Percentiles rank a stretch among this genome's conserved stretches.
These are phyloP conservation scores for Kwoniella heveanensis DNA, from an alignment of 768 basidiomycete genomes.

Conservation along the genomic window DNA sequence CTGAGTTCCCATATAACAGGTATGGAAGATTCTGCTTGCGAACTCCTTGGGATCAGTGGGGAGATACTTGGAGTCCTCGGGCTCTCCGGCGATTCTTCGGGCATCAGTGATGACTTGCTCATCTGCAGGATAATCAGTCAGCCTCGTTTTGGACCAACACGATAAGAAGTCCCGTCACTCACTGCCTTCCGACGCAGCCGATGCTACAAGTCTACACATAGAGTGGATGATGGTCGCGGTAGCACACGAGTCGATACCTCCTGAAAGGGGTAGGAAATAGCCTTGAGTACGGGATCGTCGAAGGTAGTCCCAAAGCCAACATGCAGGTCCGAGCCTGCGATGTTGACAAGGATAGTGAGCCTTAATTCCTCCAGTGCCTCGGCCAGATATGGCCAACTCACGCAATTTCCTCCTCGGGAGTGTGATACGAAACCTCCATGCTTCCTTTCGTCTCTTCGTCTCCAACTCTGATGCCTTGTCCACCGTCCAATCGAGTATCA, in stretches of 20 bases:
- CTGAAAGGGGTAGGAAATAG: slow-evolving; percentile 92
- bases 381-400: slow-evolving; percentile 58
- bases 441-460: slow-evolving; percentile 61
- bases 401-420: slow-evolving; percentile 97
- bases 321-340: slow-evolving; percentile 91
- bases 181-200: slow-evolving; percentile 76
- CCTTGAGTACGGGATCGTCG: slow-evolving; percentile 89
- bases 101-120: slow-evolving; percentile 87
- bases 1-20: slow-evolving; percentile 98
- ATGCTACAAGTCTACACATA: slow-evolving; percentile 88
- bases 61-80: slow-evolving; percentile 75
- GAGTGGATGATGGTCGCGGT: slow-evolving; percentile 94
- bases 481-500: slow-evolving; percentile 74
- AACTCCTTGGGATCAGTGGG: slow-evolving; percentile 88
- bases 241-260: slow-evolving; percentile 96
- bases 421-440: slow-evolving; percentile 71
- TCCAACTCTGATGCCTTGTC: slow-evolving; percentile 63
- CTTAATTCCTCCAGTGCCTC: slow-evolving; percentile 5
- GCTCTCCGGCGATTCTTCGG: slow-evolving; percentile 81
- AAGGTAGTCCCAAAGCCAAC: slow-evolving; percentile 99
- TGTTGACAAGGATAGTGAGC: not conserved
- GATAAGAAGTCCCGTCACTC: slow-evolving; percentile 26
- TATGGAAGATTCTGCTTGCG: slow-evolving; percentile 84
- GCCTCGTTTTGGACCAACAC: no score
- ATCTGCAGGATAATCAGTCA: slow-evolving; percentile 59